Evolutionary conservation across 805 yeast genomes (phyloP), one percentile per base, ranked within the genome.

Genomic region (Metschnikowia noctiluminum): DNA sequence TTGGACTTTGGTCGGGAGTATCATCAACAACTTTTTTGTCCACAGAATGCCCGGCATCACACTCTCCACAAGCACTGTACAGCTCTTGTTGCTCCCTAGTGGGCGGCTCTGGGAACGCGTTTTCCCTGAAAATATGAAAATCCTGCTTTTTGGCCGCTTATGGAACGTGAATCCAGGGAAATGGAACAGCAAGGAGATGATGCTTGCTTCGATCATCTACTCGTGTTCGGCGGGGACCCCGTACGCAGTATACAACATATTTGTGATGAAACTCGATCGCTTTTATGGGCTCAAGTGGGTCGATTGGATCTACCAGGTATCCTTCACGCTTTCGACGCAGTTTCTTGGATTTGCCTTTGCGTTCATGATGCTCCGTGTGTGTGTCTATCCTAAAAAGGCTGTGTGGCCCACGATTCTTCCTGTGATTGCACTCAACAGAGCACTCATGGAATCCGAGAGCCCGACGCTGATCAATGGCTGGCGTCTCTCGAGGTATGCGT

Each of bases 281-380:
- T 73, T 73, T 50, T 73, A 73, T 53, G 74, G 73, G 3, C 60
- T 71, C 38, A 64, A 68, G 40, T 73, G 78, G 78, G 75, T 70
- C 32, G 53, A 66, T 13, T 73, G 78, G 62, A 78, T 81, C 0
- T 85, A 75, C 62, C 84, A 81, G 62, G 54, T 82, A 12, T 55
- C 81, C 34, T 68, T 84, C 32, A 65, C 78, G 1, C 53, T 82
- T 4, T 73, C 85, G 2, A 73, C 87, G 1, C 84, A 82, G 59
- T 80, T 79, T 52, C 65, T 84, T 54, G 90, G 89, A 26, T 79
- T 81, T 58, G 84, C 87, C 1, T 76, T 84, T 61, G 87, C 89
- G 6, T 84, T 86, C 43, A 58, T 84, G 16, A 73, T 82, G 73
- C 74, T 85, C 58, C 76, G 78, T 50, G 77, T 84, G 31, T 73